Evolutionary conservation across 2,329 filamentous ascomycete species (phyloP).

Genomic region (Xylariaceae sp.): DNA sequence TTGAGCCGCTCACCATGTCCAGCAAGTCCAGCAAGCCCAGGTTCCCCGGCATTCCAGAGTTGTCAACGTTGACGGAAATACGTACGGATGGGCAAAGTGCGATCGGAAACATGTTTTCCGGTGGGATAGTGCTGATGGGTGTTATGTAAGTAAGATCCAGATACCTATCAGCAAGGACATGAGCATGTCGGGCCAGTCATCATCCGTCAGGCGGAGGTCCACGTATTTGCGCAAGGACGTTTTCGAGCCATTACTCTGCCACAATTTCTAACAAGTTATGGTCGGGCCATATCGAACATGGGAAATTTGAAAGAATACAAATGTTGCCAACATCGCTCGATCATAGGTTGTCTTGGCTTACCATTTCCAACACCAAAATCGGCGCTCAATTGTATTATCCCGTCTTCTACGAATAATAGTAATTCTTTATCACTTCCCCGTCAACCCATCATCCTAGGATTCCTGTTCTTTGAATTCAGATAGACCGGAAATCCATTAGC

Average conservation of each 20-base stretch:
- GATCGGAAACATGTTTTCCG: slow-evolving; percentile 15
- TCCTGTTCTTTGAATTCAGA: too few species aligned
- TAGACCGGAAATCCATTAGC: not conserved
- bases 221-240: not conserved
- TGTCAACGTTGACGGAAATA: not conserved
- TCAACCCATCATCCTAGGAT: too few species aligned
- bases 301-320: slow-evolving; percentile 3
- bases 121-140: slow-evolving; percentile 3
- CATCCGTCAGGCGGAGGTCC: slow-evolving; percentile 8
- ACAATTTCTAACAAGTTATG: not conserved
- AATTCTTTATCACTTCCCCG: too few species aligned
- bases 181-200: slow-evolving; percentile 10
- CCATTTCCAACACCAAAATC: too few species aligned
- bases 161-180: not conserved
- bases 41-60: not conserved
- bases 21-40: not conserved
- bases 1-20: not conserved
- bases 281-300: too few species aligned
- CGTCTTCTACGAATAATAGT: too few species aligned
- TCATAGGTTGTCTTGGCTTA: too few species aligned
- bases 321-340: not conserved
- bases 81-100: not conserved
- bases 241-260: not conserved
- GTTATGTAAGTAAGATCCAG: not conserved
- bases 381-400: too few species aligned